These are phyloP conservation scores for Rhodofomes roseus DNA, from an alignment of 1,284 basidiomycete species.

Conservation along the genomic window DNA sequence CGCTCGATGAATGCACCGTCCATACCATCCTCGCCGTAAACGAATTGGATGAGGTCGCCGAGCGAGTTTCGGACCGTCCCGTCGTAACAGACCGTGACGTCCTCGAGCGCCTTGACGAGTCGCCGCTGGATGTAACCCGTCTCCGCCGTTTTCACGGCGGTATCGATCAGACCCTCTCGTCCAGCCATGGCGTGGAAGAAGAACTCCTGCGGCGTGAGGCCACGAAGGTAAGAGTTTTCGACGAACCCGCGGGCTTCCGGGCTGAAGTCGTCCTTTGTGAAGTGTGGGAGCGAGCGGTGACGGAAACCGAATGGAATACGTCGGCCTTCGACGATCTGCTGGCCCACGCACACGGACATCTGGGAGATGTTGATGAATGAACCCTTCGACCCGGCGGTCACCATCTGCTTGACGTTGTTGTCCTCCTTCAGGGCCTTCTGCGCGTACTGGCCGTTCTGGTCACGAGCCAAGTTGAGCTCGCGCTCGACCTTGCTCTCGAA, in stretches of 20 bases:
- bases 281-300: constrained; percentile 95
- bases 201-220: constrained; percentile 97
- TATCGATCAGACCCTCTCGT: constrained; percentile 98
- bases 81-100: constrained; percentile 97
- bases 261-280: constrained; percentile 98
- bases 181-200: constrained; percentile 99
- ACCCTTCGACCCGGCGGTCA: constrained; percentile 97
- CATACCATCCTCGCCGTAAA: constrained; percentile 99
- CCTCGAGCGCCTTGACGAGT: constrained; percentile 96
- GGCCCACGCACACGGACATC: constrained; percentile 99
- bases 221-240: constrained; percentile 98
- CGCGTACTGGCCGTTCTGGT: constrained; percentile 91
- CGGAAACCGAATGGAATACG: constrained; percentile 99
- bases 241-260: constrained; percentile 99
- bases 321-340: constrained; percentile 97
- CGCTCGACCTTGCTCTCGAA: constrained; percentile 93
- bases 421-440: constrained; percentile 96
- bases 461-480: constrained; percentile 94
- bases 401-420: constrained; percentile 99
- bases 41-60: constrained; percentile 93
- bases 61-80: constrained; percentile 97
- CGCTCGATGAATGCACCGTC: constrained; percentile 97
- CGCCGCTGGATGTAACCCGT: constrained; percentile 99
- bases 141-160: constrained; percentile 99
- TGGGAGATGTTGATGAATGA: constrained; percentile 99